phyloP scores from a whole-genome alignment of 768 basidiomycete genomes.

The Tulasnella sp. region DNA sequence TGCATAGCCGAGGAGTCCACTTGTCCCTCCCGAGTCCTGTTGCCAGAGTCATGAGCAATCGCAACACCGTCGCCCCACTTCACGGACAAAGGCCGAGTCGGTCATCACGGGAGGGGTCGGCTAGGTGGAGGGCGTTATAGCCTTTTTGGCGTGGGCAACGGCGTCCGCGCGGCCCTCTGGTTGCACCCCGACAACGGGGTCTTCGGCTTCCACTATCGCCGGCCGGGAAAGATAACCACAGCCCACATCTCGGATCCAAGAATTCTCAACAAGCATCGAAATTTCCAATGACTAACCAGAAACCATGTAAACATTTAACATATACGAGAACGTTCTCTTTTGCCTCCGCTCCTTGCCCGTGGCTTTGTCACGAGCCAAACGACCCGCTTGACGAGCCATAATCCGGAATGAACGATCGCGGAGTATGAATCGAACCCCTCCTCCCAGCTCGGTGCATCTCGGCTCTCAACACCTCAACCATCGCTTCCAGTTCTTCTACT shows the following conservation, averaged over 20 bases:
- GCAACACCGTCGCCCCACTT: too few relatives aligned
- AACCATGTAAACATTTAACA: neutral
- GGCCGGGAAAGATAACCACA: neutral
- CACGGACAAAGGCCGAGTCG: too few relatives aligned
- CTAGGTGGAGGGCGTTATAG: too few relatives aligned
- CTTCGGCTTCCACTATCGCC: neutral
- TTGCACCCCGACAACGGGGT: too few relatives aligned
- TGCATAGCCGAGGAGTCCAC: too few relatives aligned
- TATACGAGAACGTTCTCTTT: neutral
- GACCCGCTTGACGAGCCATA: neutral
- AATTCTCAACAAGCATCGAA: neutral
- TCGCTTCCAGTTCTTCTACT: constrained; percentile 59
- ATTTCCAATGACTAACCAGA: neutral
- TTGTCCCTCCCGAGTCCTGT: too few relatives aligned
- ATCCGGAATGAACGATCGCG: neutral
- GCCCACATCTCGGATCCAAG: neutral
- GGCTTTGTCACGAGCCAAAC: neutral
- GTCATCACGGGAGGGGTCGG: too few relatives aligned
- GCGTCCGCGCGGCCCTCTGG: too few relatives aligned
- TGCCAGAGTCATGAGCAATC: too few relatives aligned
- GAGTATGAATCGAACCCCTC: constrained; percentile 1
- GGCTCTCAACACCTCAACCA: constrained; percentile 45
- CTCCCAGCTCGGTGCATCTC: constrained; percentile 17
- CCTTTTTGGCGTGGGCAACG: too few relatives aligned
- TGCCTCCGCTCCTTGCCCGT: too few relatives aligned